A percentile compares a stretch with the other conserved stretches of the same genome.
These are phyloP conservation scores for Trametes gibbosa DNA, from an alignment of 768 basidiomycete species.

Conservation along the genomic window DNA sequence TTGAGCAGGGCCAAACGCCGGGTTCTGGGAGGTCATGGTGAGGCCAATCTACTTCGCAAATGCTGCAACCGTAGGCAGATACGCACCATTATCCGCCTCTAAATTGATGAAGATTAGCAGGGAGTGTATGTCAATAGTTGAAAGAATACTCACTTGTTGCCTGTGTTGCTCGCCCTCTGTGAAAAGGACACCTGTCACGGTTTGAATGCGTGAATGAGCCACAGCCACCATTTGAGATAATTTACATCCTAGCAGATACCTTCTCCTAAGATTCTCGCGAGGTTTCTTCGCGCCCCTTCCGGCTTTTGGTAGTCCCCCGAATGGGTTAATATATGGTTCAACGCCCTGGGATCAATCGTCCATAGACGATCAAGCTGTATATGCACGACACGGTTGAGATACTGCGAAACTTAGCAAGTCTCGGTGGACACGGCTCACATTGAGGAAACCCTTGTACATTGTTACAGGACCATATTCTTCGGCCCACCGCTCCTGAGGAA, in stretches of 20 bases:
- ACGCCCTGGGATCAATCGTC: constrained; percentile 59
- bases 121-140: constrained; percentile 13
- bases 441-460: constrained; percentile 42
- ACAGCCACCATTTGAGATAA: no score
- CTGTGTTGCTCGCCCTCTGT: constrained; percentile 42
- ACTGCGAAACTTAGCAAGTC: no score
- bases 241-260: constrained; percentile 19
- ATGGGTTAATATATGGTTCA: constrained; percentile 63
- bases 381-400: not conserved
- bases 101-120: not conserved
- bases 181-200: constrained; percentile 44
- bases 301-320: constrained; percentile 58
- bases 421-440: constrained; percentile 36
- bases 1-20: constrained; percentile 61
- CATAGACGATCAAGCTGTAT: constrained; percentile 24
- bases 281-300: constrained; percentile 32
- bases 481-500: constrained; percentile 41
- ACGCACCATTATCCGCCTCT: constrained; percentile 31
- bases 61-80: not conserved
- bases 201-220: not conserved
- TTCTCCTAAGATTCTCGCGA: constrained; percentile 41
- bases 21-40: constrained; percentile 41
- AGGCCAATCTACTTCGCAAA: no score
- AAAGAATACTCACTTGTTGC: constrained; percentile 33
- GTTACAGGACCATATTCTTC: constrained; percentile 47